phyloP scores from a whole-genome alignment of 306 rosid species.

The Quercus glauca region DNA sequence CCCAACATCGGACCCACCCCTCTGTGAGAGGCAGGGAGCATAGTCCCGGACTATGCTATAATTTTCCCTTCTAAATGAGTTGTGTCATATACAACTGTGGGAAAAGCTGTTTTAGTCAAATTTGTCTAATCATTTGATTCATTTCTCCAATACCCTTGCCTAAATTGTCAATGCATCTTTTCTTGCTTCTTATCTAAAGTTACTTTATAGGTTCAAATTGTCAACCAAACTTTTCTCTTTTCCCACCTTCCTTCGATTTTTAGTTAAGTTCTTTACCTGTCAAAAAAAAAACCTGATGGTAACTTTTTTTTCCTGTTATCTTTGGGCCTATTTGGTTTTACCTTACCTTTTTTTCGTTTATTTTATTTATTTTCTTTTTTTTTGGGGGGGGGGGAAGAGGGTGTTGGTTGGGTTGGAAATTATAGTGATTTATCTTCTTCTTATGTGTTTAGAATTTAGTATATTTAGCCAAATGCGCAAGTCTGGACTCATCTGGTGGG shows the following conservation, averaged over 20 bases:
- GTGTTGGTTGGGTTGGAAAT: no score
- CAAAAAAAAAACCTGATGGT: neutral
- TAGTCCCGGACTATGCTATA: no score
- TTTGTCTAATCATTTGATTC: neutral
- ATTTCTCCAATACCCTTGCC: neutral
- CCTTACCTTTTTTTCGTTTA: no score
- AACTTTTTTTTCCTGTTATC: neutral
- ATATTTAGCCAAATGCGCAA: no score
- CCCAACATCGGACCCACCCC: no score
- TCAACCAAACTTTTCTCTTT: neutral
- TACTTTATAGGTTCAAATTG: neutral
- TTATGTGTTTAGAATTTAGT: no score
- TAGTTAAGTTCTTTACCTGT: neutral
- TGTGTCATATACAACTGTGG: neutral
- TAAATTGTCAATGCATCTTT: neutral
- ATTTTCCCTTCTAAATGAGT: no score
- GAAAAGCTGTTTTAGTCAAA: neutral
- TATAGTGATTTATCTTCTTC: no score
- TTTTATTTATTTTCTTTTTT: no score
- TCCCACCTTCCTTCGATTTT: neutral
- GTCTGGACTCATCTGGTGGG: no score
- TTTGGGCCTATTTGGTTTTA: neutral
- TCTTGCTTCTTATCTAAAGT: neutral
- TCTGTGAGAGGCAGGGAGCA: no score
- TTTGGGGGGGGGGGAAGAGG: no score